phyloP scores from a whole-genome alignment of 345 rosid genomes.

The Aurinia saxatilis region DNA sequence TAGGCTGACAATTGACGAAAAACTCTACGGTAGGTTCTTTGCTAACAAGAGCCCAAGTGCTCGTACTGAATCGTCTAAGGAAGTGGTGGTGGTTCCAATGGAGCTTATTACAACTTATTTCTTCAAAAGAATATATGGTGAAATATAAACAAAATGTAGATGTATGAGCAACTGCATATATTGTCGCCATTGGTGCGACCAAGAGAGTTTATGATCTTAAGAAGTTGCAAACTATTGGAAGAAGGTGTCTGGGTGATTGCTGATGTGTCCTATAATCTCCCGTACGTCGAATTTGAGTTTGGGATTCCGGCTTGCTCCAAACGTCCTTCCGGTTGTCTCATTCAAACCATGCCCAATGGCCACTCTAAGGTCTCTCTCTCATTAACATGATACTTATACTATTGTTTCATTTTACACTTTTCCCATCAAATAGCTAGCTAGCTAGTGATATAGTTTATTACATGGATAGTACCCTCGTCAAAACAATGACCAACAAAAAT shows the following conservation, averaged over 20 bases:
- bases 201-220: too few species aligned
- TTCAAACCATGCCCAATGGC: conserved; percentile 47
- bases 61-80: conserved; percentile 61
- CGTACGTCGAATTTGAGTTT: conserved; percentile 3
- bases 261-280: too few species aligned
- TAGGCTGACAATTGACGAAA: conserved; percentile 33
- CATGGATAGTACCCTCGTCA: not conserved
- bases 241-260: conserved; percentile 48
- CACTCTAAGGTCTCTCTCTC: conserved; percentile 38
- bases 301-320: not conserved
- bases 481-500: not conserved
- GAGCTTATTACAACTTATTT: conserved; percentile 13
- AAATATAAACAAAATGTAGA: conserved; percentile 25
- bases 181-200: conserved; percentile 69
- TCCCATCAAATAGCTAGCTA: not conserved
- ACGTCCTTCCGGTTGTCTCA: too few species aligned
- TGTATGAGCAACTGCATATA: conserved; percentile 57
- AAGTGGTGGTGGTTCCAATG: conserved; percentile 36
- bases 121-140: not conserved
- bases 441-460: not conserved
- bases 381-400: too few species aligned
- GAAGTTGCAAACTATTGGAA: conserved; percentile 52
- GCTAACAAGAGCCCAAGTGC: conserved; percentile 27
- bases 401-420: not conserved
- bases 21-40: conserved; percentile 38